phyloP scores from a whole-genome alignment of 257 asterid genomes.

The Nicotiana obtusifolia region DNA sequence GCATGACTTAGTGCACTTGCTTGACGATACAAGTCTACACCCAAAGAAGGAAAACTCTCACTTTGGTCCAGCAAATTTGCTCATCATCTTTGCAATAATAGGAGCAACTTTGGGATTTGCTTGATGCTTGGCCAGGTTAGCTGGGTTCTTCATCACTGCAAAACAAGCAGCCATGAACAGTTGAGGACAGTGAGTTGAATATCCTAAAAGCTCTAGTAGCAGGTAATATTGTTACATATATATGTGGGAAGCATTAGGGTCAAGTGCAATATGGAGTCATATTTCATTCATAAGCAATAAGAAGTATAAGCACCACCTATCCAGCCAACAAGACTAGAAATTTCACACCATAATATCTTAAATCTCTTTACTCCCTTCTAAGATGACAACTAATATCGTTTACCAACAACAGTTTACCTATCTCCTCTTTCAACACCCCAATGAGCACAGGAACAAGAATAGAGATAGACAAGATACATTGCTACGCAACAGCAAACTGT shows the following conservation, averaged over 20 bases:
- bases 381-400: neutral
- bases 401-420: neutral
- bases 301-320: neutral
- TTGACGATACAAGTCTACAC: neutral
- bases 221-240: neutral
- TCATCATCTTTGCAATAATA: slow-evolving; percentile 75
- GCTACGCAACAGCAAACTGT: too few relatives aligned
- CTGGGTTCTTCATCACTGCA: slow-evolving; percentile 95
- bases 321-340: neutral
- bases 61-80: slow-evolving; percentile 56
- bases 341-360: neutral
- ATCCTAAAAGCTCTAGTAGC: too few relatives aligned
- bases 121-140: slow-evolving; percentile 87
- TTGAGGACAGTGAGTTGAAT: neutral
- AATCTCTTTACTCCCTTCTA: neutral
- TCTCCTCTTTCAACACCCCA: neutral
- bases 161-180: neutral
- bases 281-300: neutral
- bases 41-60: slow-evolving; percentile 8
- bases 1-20: neutral
- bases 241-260: neutral
- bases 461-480: neutral
- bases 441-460: neutral
- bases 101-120: slow-evolving; percentile 92
- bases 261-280: neutral